Conservation (phyloP, 345 rosid genomes). For the Turnera subulata region DNA sequence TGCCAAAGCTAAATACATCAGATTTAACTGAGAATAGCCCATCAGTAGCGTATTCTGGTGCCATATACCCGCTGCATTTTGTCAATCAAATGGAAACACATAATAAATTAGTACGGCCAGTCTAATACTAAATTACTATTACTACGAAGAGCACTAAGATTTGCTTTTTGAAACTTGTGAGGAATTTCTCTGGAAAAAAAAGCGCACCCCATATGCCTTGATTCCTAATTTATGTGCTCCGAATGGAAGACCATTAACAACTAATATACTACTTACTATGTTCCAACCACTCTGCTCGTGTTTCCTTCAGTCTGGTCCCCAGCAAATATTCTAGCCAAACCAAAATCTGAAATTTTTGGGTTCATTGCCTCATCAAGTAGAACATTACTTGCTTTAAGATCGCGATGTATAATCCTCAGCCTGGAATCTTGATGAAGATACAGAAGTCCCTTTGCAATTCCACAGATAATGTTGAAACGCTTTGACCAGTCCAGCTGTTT, state of each 20-base stretch:
- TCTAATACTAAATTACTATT: no score
- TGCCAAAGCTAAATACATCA: slow-evolving; percentile 16
- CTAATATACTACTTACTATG: slow-evolving; percentile 15
- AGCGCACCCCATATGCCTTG: no score
- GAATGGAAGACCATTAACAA: no score
- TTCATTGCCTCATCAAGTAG: slow-evolving; percentile 18
- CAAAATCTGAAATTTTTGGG: slow-evolving; percentile 24
- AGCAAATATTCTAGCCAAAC: slow-evolving; percentile 19
- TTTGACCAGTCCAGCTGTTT: slow-evolving; percentile 7
- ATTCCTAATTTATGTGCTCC: no score
- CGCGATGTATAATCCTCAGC: slow-evolving; percentile 18
- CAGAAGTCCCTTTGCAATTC: slow-evolving; percentile 18
- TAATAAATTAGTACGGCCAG: no score
- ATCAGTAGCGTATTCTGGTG: slow-evolving; percentile 16
- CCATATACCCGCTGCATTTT: slow-evolving; percentile 17
- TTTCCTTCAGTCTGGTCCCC: slow-evolving; percentile 18
- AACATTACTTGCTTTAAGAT: slow-evolving; percentile 21
- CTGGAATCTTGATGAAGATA: slow-evolving; percentile 24
- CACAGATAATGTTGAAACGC: slow-evolving; percentile 14
- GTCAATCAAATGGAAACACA: neutral
- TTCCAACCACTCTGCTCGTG: slow-evolving; percentile 15
- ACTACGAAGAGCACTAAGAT: no score
- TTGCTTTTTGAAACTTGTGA: no score
- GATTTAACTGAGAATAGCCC: slow-evolving; percentile 17
- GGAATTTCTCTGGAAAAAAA: no score